A percentile compares a stretch with the other conserved stretches of the same genome.
Evolutionary conservation across 345 rosid genomes (phyloP).

Genomic region (Euphorbia pulcherrima): DNA sequence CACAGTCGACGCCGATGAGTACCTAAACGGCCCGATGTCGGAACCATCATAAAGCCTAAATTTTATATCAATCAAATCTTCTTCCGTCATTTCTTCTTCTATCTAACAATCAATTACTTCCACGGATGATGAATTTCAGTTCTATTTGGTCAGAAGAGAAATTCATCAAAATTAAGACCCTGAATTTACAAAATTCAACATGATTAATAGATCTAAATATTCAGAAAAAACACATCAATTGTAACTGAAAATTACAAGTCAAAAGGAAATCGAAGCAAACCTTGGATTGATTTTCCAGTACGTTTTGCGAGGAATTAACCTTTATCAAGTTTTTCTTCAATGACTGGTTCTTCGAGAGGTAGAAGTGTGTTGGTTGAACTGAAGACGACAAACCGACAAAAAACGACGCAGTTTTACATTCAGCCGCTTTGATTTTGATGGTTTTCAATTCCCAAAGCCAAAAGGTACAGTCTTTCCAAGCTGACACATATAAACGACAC

Average conservation of each 20-base stretch:
- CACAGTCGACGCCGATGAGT: conserved; percentile 73
- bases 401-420: conserved; percentile 24
- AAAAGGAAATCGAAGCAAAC: background rate
- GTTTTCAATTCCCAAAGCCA: background rate
- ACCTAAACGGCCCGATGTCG: conserved; percentile 85
- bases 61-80: conserved; percentile 71
- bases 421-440: background rate
- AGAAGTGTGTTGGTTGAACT: conserved; percentile 26
- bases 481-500: background rate
- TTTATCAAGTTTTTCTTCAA: background rate
- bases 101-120: conserved; percentile 22
- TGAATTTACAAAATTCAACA: conserved; percentile 12
- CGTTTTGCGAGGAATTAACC: background rate
- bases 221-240: background rate
- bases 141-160: conserved; percentile 2
- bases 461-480: background rate
- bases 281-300: background rate
- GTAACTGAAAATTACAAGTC: background rate
- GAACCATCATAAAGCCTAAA: conserved; percentile 91
- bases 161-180: conserved; percentile 27
- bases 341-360: conserved; percentile 25
- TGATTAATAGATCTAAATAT: conserved; percentile 6
- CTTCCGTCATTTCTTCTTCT: conserved; percentile 62
- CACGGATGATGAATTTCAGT: conserved; percentile 3
- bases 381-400: conserved; percentile 31